Percentiles rank a stretch among this genome's conserved stretches.
Conservation (phyloP, 345 rosid genomes). For the Euphorbia tirucalli region DNA sequence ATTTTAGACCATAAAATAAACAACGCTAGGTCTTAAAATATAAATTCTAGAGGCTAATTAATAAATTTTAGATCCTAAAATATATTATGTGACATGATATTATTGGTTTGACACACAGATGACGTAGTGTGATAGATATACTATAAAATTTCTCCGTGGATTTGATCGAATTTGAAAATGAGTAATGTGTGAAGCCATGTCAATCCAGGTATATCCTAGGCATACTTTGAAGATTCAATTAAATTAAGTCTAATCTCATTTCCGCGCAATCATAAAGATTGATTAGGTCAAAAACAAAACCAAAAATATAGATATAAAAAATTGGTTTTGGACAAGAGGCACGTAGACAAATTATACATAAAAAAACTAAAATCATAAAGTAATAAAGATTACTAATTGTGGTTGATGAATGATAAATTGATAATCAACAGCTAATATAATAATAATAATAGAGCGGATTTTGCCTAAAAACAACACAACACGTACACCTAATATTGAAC, state of each 20-base stretch:
- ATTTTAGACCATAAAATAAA: too few species aligned
- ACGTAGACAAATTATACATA: not conserved
- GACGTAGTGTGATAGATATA: too few species aligned
- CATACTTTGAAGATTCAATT: conserved; percentile 25
- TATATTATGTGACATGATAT: too few species aligned
- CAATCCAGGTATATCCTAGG: conserved; percentile 3
- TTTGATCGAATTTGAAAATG: too few species aligned
- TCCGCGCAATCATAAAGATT: conserved; percentile 3
- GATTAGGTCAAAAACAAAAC: not conserved
- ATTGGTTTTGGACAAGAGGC: not conserved
- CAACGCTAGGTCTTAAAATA: too few species aligned
- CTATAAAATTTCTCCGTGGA: too few species aligned
- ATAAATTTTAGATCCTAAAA: too few species aligned
- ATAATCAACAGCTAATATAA: not conserved
- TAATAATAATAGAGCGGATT: not conserved
- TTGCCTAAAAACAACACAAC: not conserved
- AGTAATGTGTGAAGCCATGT: too few species aligned
- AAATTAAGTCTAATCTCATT: not conserved
- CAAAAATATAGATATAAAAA: too few species aligned
- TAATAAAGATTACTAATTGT: not conserved
- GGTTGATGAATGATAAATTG: not conserved
- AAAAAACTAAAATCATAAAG: not conserved
- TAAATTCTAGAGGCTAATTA: too few species aligned
- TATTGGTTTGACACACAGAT: too few species aligned
- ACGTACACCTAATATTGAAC: not conserved